Conservation (phyloP, 768 basidiomycete genomes). For the Harrya chromipes region DNA sequence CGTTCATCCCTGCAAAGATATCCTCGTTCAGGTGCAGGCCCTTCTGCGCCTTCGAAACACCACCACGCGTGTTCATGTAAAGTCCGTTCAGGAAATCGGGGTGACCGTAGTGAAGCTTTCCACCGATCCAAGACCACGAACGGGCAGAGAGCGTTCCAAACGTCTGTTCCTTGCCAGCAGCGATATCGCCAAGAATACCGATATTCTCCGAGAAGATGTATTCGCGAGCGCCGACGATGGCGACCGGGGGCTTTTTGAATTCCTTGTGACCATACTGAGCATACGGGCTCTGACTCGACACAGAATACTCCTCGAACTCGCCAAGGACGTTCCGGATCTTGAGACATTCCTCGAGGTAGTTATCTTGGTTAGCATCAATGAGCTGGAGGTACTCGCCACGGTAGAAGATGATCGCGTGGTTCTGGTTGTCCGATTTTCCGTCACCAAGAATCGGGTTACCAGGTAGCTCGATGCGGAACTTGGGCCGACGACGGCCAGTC, state of each 20-base stretch:
- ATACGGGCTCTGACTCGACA: constrained; percentile 88
- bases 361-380: constrained; percentile 99
- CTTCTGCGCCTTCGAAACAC: constrained; percentile 98
- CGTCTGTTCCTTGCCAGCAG: constrained; percentile 99
- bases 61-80: constrained; percentile 98
- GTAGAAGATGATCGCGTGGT: constrained; percentile 99
- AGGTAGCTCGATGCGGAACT: constrained; percentile 97
- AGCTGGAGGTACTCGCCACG: constrained; percentile 99
- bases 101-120: constrained; percentile 98
- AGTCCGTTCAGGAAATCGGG: constrained; percentile 98
- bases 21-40: constrained; percentile 99
- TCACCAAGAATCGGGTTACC: constrained; percentile 99
- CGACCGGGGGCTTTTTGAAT: constrained; percentile 84
- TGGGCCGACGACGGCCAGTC: constrained; percentile 85
- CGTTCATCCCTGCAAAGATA: constrained; percentile 99
- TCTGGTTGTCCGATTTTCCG: constrained; percentile 99
- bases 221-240: constrained; percentile 97
- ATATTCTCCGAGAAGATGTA: constrained; percentile 99
- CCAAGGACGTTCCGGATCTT: constrained; percentile 98
- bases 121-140: constrained; percentile 95
- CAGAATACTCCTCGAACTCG: constrained; percentile 92
- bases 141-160: constrained; percentile 98
- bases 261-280: constrained; percentile 87
- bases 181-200: constrained; percentile 96
- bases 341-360: constrained; percentile 98